Base-by-base conservation (phyloP, 2,329 filamentous ascomycete species). In the Cadophora gregata region DNA sequence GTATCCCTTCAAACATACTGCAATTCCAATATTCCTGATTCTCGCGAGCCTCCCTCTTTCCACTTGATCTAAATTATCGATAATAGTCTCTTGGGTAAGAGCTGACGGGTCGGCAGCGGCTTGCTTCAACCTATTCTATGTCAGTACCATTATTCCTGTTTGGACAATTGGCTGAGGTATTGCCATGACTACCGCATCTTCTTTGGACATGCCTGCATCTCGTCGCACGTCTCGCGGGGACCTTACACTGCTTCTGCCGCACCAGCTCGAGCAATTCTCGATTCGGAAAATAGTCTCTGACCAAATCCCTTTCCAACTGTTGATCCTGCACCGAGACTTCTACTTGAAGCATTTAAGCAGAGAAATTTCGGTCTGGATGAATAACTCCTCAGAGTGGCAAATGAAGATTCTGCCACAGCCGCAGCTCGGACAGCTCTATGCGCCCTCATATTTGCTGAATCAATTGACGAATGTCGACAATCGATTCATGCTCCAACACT, bases 21-120 rank as follows among this genome's bases (percentile, higher is more conserved):
- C 96, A 83, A 99, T 99, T 81, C 96, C 96, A 80, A 99, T 99
- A 79, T 99, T 99, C 71, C 96, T 89, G 67, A 98, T 92, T 81
- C 86, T 88, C 62, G 90, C 88, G 70, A 99, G 81, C 69, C 95
- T 88, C 69, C 88, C 85, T 66, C 88, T 89, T 81, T 99, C 96
- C 68, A 89, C 86, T 36, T 92, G 88, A 61, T 77, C 73, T 8
- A 76, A 51, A 62, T 73, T 74, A 9, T 71, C 62, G 14, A 77
- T 71, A 48, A 76, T 76, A 4, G 67, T 65, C 25, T 74, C 67
- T 53, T 77, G 75, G 5, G 71, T 70, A 10, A 75, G 63, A 16
- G 65, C 45, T 4, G 69, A 70, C 42, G 75, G 75, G 50, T 72
- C 68, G 24, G 73, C 70, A 29, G 71, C 71, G 29, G 73, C 74